phyloP scores from a whole-genome alignment of 768 basidiomycete species.

The Lactarius deliciosus region DNA sequence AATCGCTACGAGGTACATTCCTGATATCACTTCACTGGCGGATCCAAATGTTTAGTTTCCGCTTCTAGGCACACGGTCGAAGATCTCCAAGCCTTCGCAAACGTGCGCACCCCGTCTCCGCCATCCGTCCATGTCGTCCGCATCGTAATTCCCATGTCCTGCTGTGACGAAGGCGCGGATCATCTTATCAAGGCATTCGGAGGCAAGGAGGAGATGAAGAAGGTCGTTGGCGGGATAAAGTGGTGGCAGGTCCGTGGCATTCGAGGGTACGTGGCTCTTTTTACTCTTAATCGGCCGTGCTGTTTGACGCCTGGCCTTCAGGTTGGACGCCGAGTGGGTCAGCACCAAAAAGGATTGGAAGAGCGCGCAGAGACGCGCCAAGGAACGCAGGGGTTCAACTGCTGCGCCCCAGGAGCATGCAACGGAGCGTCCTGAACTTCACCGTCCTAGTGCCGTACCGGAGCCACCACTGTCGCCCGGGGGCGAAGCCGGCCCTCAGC shows the following conservation, averaged over 20 bases:
- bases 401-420: not conserved
- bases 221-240: conserved; percentile 82
- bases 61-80: conserved; percentile 73
- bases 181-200: conserved; percentile 77
- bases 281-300: conserved; percentile 23
- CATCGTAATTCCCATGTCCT: conserved; percentile 68
- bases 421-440: not conserved
- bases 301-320: conserved; percentile 32
- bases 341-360: conserved; percentile 81
- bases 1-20: conserved; percentile 61
- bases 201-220: conserved; percentile 70
- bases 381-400: conserved; percentile 28
- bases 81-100: conserved; percentile 78
- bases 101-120: conserved; percentile 79
- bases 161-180: conserved; percentile 71
- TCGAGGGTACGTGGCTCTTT: conserved; percentile 54
- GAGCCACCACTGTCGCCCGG: conserved; percentile 16
- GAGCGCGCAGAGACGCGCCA: conserved; percentile 58
- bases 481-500: conserved; percentile 26
- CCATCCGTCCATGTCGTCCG: conserved; percentile 79
- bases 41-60: not conserved
- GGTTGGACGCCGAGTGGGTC: conserved; percentile 87
- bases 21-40: conserved; percentile 4
- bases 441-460: not conserved
- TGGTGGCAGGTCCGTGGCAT: conserved; percentile 97